phyloP scores from a whole-genome alignment of 305 asterid genomes.

The Euphrasia arctica region DNA sequence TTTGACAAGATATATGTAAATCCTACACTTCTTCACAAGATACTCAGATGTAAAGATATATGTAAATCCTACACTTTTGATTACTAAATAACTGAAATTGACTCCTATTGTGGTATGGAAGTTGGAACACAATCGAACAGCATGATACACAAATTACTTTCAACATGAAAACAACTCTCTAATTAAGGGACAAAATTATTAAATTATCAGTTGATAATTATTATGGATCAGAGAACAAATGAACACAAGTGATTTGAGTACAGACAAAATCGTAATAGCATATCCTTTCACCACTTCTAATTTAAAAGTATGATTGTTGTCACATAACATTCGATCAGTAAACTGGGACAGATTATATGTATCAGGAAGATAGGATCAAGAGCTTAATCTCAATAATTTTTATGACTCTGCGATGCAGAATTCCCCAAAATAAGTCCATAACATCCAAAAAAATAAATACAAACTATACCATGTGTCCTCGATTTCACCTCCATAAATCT shows the following conservation, averaged over 20 bases:
- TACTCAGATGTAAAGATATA: background rate
- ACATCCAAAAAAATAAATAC: too few species aligned
- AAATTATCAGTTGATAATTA: background rate
- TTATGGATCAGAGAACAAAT: background rate
- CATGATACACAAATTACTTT: background rate
- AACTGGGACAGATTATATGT: background rate
- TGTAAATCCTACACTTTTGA: background rate
- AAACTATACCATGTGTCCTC: background rate
- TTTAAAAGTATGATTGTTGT: conserved; percentile 7
- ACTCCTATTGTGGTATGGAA: background rate
- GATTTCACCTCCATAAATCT: conserved; percentile 18
- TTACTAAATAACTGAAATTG: background rate
- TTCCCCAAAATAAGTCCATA: too few species aligned
- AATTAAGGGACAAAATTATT: background rate
- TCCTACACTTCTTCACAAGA: background rate
- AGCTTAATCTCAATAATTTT: background rate
- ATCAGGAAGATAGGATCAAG: background rate
- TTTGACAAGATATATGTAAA: background rate
- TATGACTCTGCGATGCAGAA: background rate
- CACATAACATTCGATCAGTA: background rate
- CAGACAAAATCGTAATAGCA: background rate
- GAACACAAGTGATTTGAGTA: background rate
- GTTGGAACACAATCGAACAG: background rate
- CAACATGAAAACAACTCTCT: background rate
- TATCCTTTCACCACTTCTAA: conserved; percentile 8